These are phyloP conservation scores for Trichoderma asperelloides DNA, from an alignment of 495 filamentous ascomycete genomes.

Conservation along the genomic window DNA sequence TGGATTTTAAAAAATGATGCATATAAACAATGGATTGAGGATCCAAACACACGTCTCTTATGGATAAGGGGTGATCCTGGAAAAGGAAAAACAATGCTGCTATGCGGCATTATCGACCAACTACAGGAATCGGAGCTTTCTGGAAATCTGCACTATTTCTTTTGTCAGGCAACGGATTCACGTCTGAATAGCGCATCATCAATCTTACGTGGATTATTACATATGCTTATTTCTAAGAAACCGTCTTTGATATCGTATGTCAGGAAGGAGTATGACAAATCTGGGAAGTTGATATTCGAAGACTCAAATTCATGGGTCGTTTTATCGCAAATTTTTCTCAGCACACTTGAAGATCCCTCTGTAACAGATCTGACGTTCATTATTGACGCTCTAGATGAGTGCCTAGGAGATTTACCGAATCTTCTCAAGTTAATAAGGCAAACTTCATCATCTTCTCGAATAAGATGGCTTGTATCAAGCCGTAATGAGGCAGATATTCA, in stretches of 20 bases:
- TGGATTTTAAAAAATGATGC: slow-evolving; percentile 32
- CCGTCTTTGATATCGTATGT: slow-evolving; percentile 24
- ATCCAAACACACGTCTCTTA: slow-evolving; percentile 15
- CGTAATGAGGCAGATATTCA: not conserved
- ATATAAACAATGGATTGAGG: slow-evolving; percentile 24
- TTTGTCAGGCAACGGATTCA: slow-evolving; percentile 30
- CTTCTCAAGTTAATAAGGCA: slow-evolving; percentile 23
- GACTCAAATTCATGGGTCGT: slow-evolving; percentile 24
- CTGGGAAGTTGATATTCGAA: slow-evolving; percentile 22
- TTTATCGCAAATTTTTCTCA: slow-evolving; percentile 22
- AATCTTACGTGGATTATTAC: slow-evolving; percentile 34
- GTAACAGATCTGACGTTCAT: slow-evolving; percentile 7
- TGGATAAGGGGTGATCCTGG: slow-evolving; percentile 33
- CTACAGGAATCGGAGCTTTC: slow-evolving; percentile 13
- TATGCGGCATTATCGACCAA: slow-evolving; percentile 32
- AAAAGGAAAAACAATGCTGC: slow-evolving; percentile 43
- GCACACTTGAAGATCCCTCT: slow-evolving; percentile 22
- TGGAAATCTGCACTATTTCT: slow-evolving; percentile 30
- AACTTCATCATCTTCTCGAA: not conserved
- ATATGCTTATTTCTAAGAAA: slow-evolving; percentile 24
- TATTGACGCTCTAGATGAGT: slow-evolving; percentile 42
- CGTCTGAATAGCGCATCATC: slow-evolving; percentile 32
- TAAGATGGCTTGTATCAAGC: not conserved
- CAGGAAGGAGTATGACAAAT: slow-evolving; percentile 20
- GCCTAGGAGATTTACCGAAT: slow-evolving; percentile 15